Base-by-base conservation (phyloP, 2,329 filamentous ascomycete genomes). In the Aspergillus novoparasiticus region DNA sequence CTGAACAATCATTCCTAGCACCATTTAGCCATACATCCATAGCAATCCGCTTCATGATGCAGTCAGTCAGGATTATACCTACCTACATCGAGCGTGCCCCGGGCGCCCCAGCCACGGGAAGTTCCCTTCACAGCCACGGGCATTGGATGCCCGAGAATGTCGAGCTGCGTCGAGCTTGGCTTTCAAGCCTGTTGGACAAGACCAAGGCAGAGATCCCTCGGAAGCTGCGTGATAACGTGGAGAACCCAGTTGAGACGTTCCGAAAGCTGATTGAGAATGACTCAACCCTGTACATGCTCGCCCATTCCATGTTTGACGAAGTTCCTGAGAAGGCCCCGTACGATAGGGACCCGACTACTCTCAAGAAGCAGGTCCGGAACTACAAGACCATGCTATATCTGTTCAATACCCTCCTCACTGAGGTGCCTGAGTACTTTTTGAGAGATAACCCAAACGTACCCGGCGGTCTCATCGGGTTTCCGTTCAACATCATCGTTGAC, bases 381-480 rank as follows among this genome's bases (percentile, higher is more conserved):
- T 63, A 63, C 50, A 56, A 56, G 6, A 56, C 57, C 32, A 63
- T 63, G 61, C 30, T 63, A 16, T 59, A 63, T 14, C 61, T 63
- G 26, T 63, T 63, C 45, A 60, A 60, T 41, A 45, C 36, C 9
- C 58, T 59, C 16, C 23, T 59, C 9, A 59, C 58, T 9, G 32
- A 59, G 16, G 58, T 59, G 9, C 58, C 58, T 6, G 58, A 59
- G 46, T 59, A 59, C 58, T 59, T 59, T 12, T 23, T 59, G 32
- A 11, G 4, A 6, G 10, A 59, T 5, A 10, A 30, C 19, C 21
- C 32, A 2, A 28, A 43, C 19, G 36, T 59, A 19, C 58, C 58
- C 46, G 36, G 58, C n/a, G 58, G 58, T 16, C 58, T 59, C 19
- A 59, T 59, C 10, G 58, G 58, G 10, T 59, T 59, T 41, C 58